Conservation (phyloP, 2,329 filamentous ascomycete species). For the Nothophaeocryptopus gaeumannii region DNA sequence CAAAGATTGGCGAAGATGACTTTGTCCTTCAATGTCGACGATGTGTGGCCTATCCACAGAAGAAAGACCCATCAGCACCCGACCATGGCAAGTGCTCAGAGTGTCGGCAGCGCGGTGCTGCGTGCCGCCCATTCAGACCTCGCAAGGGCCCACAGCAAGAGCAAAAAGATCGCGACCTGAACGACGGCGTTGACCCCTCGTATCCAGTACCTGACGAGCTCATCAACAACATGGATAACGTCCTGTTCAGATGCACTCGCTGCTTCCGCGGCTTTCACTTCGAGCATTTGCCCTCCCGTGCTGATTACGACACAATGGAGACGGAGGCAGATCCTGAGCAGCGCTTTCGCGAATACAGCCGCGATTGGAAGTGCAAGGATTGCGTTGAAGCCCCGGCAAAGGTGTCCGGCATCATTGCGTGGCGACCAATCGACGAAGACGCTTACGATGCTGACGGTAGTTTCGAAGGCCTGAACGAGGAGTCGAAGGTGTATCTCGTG, state of each 20-base stretch:
- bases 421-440: conserved; percentile 68
- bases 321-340: conserved; percentile 55
- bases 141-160: conserved; percentile 75
- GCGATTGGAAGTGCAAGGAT: conserved; percentile 75
- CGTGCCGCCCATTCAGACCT: conserved; percentile 72
- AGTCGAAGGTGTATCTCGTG: conserved; percentile 86
- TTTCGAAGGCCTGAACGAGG: conserved; percentile 61
- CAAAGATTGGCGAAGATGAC: conserved; percentile 71
- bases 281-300: conserved; percentile 67
- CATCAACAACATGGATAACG: conserved; percentile 70
- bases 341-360: conserved; percentile 69
- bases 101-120: conserved; percentile 63
- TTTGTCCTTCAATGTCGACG: conserved; percentile 89
- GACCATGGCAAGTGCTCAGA: conserved; percentile 67
- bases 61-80: conserved; percentile 69
- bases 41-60: conserved; percentile 67
- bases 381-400: conserved; percentile 66
- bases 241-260: conserved; percentile 77
- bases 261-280: conserved; percentile 82
- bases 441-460: conserved; percentile 53
- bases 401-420: conserved; percentile 77
- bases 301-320: conserved; percentile 42
- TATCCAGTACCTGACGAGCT: conserved; percentile 59
- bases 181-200: conserved; percentile 74
- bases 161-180: conserved; percentile 76